These are phyloP conservation scores for Ophiostoma sp. DNA, from an alignment of 2,329 filamentous ascomycete species.

Conservation along the genomic window DNA sequence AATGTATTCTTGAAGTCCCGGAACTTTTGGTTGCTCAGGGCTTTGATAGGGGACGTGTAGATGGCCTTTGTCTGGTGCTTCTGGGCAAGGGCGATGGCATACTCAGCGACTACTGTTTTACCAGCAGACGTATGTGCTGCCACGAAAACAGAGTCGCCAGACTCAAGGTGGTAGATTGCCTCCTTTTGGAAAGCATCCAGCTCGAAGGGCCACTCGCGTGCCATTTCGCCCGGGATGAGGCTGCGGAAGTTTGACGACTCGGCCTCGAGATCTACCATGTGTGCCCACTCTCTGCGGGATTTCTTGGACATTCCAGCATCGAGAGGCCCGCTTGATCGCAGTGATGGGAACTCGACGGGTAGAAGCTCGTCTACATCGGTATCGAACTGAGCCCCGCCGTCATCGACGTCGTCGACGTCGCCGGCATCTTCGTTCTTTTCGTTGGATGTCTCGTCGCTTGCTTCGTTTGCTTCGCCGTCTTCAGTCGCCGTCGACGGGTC, in stretches of 20 bases:
- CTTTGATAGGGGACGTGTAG: slow-evolving; percentile 98
- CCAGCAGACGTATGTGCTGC: slow-evolving; percentile 96
- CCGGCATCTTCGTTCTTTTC: slow-evolving; percentile 23
- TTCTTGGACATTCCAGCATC: slow-evolving; percentile 70
- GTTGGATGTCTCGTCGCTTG: slow-evolving; percentile 20
- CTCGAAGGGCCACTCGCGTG: slow-evolving; percentile 93
- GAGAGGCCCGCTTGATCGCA: slow-evolving; percentile 80
- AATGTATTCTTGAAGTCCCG: slow-evolving; percentile 88
- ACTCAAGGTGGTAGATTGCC: slow-evolving; percentile 94
- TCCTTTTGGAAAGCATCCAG: slow-evolving; percentile 98
- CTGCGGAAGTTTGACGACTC: slow-evolving; percentile 93
- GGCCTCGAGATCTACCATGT: slow-evolving; percentile 94
- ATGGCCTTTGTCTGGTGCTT: slow-evolving; percentile 99
- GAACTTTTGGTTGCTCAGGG: slow-evolving; percentile 97
- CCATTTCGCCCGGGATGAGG: slow-evolving; percentile 86
- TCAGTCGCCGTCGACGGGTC: slow-evolving; percentile 9
- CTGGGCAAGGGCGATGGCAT: slow-evolving; percentile 92
- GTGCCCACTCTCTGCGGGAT: slow-evolving; percentile 86
- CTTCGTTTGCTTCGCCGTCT: slow-evolving; percentile 24
- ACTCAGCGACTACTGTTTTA: slow-evolving; percentile 97
- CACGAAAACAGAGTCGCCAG: slow-evolving; percentile 95
- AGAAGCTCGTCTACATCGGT: slow-evolving; percentile 77
- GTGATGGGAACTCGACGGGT: slow-evolving; percentile 87
- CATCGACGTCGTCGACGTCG: slow-evolving; percentile 45
- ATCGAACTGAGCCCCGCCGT: slow-evolving; percentile 49